phyloP scores from a whole-genome alignment of 2,329 filamentous ascomycete species.

The Trichoderma harzianum region DNA sequence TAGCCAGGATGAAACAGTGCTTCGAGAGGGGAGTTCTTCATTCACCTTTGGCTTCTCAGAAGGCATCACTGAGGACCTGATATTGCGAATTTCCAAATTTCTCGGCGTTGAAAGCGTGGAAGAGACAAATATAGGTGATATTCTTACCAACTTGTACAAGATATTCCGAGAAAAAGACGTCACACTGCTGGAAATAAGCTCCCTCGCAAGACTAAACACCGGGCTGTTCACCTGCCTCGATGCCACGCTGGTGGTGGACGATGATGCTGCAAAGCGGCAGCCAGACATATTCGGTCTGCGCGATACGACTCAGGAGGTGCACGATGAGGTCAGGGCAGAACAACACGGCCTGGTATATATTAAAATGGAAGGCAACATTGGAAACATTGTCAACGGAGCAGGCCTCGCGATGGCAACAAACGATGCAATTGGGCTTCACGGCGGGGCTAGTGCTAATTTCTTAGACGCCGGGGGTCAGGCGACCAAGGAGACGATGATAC shows the following conservation, averaged over 20 bases:
- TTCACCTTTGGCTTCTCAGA: slow-evolving; percentile 28
- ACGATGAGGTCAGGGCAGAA: slow-evolving; percentile 37
- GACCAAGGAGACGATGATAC: slow-evolving; percentile 74
- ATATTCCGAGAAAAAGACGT: slow-evolving; percentile 48
- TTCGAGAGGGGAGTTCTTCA: not conserved
- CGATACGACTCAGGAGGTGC: slow-evolving; percentile 33
- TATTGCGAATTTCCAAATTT: slow-evolving; percentile 18
- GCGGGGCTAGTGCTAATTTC: slow-evolving; percentile 75
- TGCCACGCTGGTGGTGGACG: slow-evolving; percentile 46
- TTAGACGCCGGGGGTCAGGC: slow-evolving; percentile 88
- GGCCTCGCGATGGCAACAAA: slow-evolving; percentile 90
- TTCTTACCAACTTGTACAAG: slow-evolving; percentile 26
- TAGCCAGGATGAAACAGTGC: slow-evolving; percentile 22
- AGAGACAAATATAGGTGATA: slow-evolving; percentile 19
- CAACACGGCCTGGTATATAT: slow-evolving; percentile 77
- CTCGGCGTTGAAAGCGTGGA: slow-evolving; percentile 3
- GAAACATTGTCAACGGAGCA: slow-evolving; percentile 84
- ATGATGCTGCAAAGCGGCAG: slow-evolving; percentile 44
- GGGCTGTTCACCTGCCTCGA: slow-evolving; percentile 33
- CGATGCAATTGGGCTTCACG: slow-evolving; percentile 67
- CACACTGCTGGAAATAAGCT: slow-evolving; percentile 42
- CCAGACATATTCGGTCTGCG: slow-evolving; percentile 36
- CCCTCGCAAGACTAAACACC: slow-evolving; percentile 31
- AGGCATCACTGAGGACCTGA: slow-evolving; percentile 28
- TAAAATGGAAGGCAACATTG: slow-evolving; percentile 60